phyloP scores from a whole-genome alignment of 805 yeast species.

The Saccharomycopsis lassenensis region DNA sequence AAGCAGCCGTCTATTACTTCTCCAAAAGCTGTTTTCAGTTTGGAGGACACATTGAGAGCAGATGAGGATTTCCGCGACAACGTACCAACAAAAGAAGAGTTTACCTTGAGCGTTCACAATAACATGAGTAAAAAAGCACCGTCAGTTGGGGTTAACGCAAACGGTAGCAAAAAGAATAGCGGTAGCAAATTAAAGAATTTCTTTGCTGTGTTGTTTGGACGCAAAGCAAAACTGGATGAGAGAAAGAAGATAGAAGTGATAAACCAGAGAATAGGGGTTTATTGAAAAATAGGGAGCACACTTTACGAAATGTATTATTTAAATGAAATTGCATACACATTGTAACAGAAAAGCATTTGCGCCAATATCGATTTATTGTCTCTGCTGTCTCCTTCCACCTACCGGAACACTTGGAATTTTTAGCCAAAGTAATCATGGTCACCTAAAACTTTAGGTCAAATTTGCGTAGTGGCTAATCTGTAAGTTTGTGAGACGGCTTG shows the following conservation, averaged over 20 bases:
- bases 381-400: too few relatives aligned
- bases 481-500: too few relatives aligned
- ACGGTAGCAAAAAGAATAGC: conserved; percentile 1
- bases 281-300: too few relatives aligned
- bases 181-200: conserved; percentile 7
- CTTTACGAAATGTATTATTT: too few relatives aligned
- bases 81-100: conserved; percentile 10
- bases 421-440: too few relatives aligned
- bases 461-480: too few relatives aligned
- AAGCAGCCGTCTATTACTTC: not conserved
- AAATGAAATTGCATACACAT: too few relatives aligned
- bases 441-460: too few relatives aligned
- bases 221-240: conserved; percentile 7
- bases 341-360: too few relatives aligned
- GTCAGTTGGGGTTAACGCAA: not conserved
- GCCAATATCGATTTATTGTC: too few relatives aligned
- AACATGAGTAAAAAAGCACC: conserved; percentile 5
- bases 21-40: conserved; percentile 14
- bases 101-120: conserved; percentile 2
- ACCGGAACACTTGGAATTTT: too few relatives aligned
- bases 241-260: conserved; percentile 13
- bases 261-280: conserved; percentile 16
- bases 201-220: conserved; percentile 10
- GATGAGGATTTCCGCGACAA: conserved; percentile 8
- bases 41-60: conserved; percentile 16